Evolutionary conservation across 768 basidiomycete species (phyloP).

Genomic region (Sporobolomyces pararoseus): DNA sequence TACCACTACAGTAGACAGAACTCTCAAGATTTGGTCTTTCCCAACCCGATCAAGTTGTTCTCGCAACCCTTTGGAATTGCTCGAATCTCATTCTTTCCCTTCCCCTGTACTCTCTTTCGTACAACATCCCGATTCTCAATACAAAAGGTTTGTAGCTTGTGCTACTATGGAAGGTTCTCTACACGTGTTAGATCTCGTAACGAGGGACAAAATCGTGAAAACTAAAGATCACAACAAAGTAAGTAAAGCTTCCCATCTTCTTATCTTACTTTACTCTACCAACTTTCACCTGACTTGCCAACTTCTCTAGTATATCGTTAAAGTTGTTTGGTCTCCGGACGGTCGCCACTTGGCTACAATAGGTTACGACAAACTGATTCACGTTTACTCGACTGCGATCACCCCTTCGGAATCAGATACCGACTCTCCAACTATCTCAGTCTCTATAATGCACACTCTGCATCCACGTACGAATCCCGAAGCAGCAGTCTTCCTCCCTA

Average conservation of each 20-base stretch:
- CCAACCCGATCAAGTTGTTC: background rate
- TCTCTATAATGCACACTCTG: slow-evolving; percentile 28
- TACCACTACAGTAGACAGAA: slow-evolving; percentile 45
- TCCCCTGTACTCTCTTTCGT: slow-evolving; percentile 43
- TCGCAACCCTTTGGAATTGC: slow-evolving; percentile 32
- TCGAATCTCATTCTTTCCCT: slow-evolving; percentile 39
- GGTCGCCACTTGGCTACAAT: slow-evolving; percentile 42
- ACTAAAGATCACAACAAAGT: slow-evolving; percentile 42
- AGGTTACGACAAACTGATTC: slow-evolving; percentile 45
- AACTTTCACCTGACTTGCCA: no score
- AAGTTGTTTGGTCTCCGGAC: slow-evolving; percentile 36
- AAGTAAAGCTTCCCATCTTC: slow-evolving; percentile 16
- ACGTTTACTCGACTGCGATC: slow-evolving; percentile 28
- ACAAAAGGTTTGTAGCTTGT: slow-evolving; percentile 35
- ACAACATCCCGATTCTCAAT: slow-evolving; percentile 10
- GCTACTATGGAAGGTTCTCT: slow-evolving; percentile 44
- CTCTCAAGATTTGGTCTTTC: slow-evolving; percentile 42
- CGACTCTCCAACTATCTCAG: slow-evolving; percentile 7
- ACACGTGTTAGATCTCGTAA: slow-evolving; percentile 42
- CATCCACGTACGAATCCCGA: slow-evolving; percentile 44
- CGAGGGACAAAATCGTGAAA: slow-evolving; percentile 28
- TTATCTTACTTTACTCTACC: no score
- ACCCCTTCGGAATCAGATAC: background rate
- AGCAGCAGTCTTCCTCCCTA: slow-evolving; percentile 43
- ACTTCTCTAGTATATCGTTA: slow-evolving; percentile 44